phyloP scores from a whole-genome alignment of 169 alveolate species.

The Perkinsus marinus region DNA sequence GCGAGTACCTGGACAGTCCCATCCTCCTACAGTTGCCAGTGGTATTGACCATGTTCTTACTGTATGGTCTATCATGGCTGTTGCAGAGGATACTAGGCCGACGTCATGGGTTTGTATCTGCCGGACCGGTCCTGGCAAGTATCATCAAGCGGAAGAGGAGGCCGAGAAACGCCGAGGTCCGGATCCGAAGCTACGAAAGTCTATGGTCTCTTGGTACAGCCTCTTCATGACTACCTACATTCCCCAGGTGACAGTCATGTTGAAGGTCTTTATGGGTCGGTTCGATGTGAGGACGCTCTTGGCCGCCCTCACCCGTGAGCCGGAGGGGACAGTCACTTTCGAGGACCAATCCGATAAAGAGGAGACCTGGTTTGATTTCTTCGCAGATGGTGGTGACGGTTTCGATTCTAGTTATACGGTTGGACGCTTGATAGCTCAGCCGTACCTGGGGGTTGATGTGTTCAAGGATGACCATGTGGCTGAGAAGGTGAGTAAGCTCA shows the following conservation, averaged over 20 bases:
- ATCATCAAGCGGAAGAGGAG: neutral
- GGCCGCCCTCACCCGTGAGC: neutral
- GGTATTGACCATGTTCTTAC: neutral
- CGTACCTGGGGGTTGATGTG: neutral
- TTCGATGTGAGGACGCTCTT: neutral
- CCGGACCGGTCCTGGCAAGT: neutral
- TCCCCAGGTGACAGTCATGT: neutral
- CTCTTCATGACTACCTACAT: neutral
- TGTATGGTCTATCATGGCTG: neutral
- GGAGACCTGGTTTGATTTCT: neutral
- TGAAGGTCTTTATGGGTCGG: neutral
- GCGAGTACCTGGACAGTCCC: neutral
- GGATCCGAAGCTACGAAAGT: neutral
- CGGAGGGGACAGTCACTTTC: neutral
- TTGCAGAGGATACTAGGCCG: neutral
- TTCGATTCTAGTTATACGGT: neutral
- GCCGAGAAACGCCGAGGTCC: neutral
- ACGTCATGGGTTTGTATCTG: neutral
- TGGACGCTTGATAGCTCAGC: conserved; percentile 1
- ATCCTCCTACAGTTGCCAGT: neutral
- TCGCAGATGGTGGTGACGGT: conserved; percentile 7
- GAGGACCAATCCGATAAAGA: neutral
- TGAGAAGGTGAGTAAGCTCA: neutral
- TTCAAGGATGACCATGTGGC: neutral
- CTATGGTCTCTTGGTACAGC: neutral